Evolutionary conservation across 2,329 filamentous ascomycete genomes (phyloP), one percentile per base, ranked within the genome.

Genomic region (Neobulgaria alba): DNA sequence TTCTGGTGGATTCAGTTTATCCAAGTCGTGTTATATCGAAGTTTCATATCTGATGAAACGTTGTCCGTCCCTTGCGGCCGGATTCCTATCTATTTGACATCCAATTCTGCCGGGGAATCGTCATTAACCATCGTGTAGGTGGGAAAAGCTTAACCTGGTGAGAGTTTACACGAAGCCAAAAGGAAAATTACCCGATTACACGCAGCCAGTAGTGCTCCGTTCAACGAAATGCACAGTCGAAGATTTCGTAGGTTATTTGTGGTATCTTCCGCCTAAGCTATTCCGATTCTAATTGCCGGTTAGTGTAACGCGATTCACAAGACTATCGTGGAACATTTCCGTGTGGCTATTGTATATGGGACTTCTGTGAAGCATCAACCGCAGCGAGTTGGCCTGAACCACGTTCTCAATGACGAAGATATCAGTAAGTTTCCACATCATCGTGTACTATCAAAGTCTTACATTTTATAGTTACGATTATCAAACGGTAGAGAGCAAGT

Each of bases 321-420:
- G 62, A 93, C 79, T 42, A 96, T 98, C 61, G 75, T 92, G 42
- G 92, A 98, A 56, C 82, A 95, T 55, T 98, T 98, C 73, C 93
- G 90, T 66, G 78, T 82, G 47, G 92, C 92, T 40, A 82, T 98
- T 60, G 92, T 98, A 31, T 98, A 96, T 64, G 92, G 92, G 54
- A 92, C 90, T 63, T 95, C 89, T 41, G 90, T 96, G 54, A 96
- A 96, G 73, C 92, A 98, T 68, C 92, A 96, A 67, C 92, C 92
- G 51, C 92, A 98, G 67, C 79, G 89, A 58, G 92, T 96, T 48
- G 92, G 92, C 36, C 73, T 98, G 51, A 70, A 76, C 39, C 92
- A 98, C 63, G 87, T 95, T 69, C 72, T 98, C 58, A 86, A 79
- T 43, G 92, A 98, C 63, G 92, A 98, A 68, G 92, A 98, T 67